These are phyloP conservation scores for Hypoxylon sp. DNA, from an alignment of 2,329 filamentous ascomycete species.

Conservation along the genomic window DNA sequence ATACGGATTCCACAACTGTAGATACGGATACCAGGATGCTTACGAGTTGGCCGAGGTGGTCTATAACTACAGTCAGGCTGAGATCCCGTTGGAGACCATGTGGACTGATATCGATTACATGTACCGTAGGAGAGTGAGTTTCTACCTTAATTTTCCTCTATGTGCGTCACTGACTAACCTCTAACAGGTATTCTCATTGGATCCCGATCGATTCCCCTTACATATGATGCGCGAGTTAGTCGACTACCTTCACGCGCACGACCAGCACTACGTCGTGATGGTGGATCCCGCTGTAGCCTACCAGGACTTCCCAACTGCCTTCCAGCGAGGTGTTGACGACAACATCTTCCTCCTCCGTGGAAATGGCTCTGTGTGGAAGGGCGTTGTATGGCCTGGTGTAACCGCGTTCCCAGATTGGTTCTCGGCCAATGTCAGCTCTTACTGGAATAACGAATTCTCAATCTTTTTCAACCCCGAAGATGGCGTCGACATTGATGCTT, in stretches of 20 bases:
- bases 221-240: conserved; percentile 71
- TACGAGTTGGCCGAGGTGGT: conserved; percentile 73
- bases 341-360: conserved; percentile 57
- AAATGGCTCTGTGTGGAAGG: conserved; percentile 66
- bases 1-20: conserved; percentile 69
- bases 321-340: conserved; percentile 53
- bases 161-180: conserved; percentile 19
- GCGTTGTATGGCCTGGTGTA: conserved; percentile 81
- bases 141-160: not conserved
- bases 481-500: conserved; percentile 78
- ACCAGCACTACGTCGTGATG: conserved; percentile 80
- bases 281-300: conserved; percentile 73
- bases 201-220: conserved; percentile 70
- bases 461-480: conserved; percentile 69
- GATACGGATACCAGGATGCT: conserved; percentile 71
- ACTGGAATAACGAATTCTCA: conserved; percentile 75
- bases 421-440: conserved; percentile 66
- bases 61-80: conserved; percentile 70
- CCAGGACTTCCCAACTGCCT: conserved; percentile 53
- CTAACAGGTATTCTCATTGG: conserved; percentile 66
- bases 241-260: conserved; percentile 68
- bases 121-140: conserved; percentile 56
- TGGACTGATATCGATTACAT: conserved; percentile 73
- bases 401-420: conserved; percentile 83
- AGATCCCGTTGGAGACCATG: conserved; percentile 74